phyloP scores from a whole-genome alignment of 306 rosid species.

The Quercus bicolor region DNA sequence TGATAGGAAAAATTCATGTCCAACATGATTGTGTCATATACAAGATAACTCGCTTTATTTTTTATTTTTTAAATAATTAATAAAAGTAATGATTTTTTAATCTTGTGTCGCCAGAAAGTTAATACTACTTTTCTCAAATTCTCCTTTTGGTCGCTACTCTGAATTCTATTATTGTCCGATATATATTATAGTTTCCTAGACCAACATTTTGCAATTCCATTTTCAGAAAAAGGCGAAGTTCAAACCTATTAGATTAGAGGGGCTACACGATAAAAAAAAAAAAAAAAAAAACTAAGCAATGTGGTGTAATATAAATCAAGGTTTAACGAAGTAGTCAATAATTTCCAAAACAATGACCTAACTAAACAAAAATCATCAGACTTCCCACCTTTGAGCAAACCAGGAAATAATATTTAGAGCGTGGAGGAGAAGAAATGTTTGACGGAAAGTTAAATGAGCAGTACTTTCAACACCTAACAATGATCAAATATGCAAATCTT shows the following conservation, averaged over 20 bases:
- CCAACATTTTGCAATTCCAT: background rate
- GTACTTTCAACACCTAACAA: conserved; percentile 8
- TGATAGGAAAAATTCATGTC: conserved; percentile 19
- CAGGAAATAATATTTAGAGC: background rate
- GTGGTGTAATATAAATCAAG: no score
- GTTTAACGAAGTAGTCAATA: no score
- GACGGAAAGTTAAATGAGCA: conserved; percentile 26
- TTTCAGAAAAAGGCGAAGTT: background rate
- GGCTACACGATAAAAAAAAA: no score
- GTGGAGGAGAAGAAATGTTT: conserved; percentile 7
- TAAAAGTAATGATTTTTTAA: background rate
- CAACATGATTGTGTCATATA: conserved; percentile 35
- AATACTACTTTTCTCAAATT: background rate
- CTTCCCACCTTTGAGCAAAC: background rate
- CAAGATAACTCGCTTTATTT: conserved; percentile 10
- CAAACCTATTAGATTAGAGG: no score
- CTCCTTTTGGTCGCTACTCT: no score
- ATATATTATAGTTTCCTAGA: background rate
- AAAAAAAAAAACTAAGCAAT: no score
- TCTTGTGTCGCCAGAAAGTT: background rate
- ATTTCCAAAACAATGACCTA: no score
- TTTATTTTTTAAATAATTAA: background rate
- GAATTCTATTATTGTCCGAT: no score
- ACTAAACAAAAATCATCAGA: no score
- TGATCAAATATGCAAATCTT: conserved; percentile 11